Evolutionary conservation across 805 yeast species (phyloP), one percentile per base, ranked within the genome.

Genomic region (Blastobotrys mokoenaii): DNA sequence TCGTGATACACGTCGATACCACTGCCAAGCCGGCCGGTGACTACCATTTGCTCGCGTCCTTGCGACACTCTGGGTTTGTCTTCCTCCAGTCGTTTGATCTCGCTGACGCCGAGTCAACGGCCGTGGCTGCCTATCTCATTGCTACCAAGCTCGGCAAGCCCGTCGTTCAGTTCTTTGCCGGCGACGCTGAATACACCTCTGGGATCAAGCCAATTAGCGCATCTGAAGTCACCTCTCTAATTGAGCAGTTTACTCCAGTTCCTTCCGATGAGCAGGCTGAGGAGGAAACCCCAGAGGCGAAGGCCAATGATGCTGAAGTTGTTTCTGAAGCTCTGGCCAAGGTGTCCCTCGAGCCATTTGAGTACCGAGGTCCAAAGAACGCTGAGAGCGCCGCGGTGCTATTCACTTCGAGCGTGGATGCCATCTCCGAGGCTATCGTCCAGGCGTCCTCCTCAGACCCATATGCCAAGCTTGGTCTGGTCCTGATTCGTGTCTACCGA

Each of bases 91-190:
- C 96, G n/a, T 79, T 76, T 55, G 65, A 70, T 33, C 60, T 73
- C 4, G 59, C 67, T 29, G 86, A 82, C 50, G 69, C 82, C 8
- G 63, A 69, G 38, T 72, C 72, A 43, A 70, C 76, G 50, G 70
- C 84, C 4, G 63, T 76, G 38, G 73, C 79, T 20, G 77, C 94
- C 2, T 75, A 78, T 54, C 65, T 77, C 38, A 62, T 80, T 34
- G 75, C 89, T 6, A 61, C 68, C 31, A 65, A 66, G 45, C 61
- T 73, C 30, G 51, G 63, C 4, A 69, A 66, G 41, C 76, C 93
- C 1, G 86, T 84, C 3, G 70, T 88, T 48, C 95, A 88, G 65
- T 84, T 88, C 60, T 81, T 74, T 59, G 30, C 62, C 29, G 49
- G 20, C 17, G 9, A 14, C 10, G 43, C n/a, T 17, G 43, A 40